Base-by-base conservation (phyloP, 2,329 filamentous ascomycete species). In the Xylariaceae sp. region DNA sequence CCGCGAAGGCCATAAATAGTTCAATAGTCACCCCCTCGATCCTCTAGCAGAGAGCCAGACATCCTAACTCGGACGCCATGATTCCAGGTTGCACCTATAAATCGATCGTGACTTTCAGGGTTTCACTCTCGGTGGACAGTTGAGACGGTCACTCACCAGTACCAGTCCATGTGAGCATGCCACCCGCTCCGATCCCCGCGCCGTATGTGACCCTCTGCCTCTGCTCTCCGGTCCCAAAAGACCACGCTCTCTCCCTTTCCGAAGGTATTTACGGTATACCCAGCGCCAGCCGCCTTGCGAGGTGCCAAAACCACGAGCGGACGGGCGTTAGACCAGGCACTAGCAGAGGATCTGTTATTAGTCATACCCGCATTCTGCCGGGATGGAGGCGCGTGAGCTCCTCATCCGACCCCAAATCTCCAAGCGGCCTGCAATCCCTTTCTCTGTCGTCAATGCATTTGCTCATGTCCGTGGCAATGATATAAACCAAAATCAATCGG, bases 371-470 rank as follows among this genome's bases (percentile, higher is more conserved):
- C 42, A 45, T 30, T 18, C 26, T 45, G 15, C 41, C n/a, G 22
- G 21, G 13, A 43, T 21, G 39, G 16, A 29, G n/a, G 40, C 55
- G 46, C 55, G 46, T 57, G 55, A 49, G 52, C 52, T 40, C 37
- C 55, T 53, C 55, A 55, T 39, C 49, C 49, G 53, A 49, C 46
- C 30, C 16, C 36, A 3, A 41, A 19, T 49, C 42, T 41, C 19
- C 53, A 51, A 49, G 49, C 34, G 44, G 49, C 47, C 6, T 26
- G 34, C 19, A 34, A 34, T 22, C 18, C 34, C 26, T 32, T 41
- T 37, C 41, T 32, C 34, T 30, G 12, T 49, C 40, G 26, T 41
- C 36, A 19, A 42, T 32, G 5, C 22, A 22, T 18, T 16, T 13
- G 47, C 37, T 39, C 29, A 18, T 21, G 21, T 15, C 36, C 36